Conservation (phyloP, 2,329 filamentous ascomycete species). For the Westerdykella aurantiaca region DNA sequence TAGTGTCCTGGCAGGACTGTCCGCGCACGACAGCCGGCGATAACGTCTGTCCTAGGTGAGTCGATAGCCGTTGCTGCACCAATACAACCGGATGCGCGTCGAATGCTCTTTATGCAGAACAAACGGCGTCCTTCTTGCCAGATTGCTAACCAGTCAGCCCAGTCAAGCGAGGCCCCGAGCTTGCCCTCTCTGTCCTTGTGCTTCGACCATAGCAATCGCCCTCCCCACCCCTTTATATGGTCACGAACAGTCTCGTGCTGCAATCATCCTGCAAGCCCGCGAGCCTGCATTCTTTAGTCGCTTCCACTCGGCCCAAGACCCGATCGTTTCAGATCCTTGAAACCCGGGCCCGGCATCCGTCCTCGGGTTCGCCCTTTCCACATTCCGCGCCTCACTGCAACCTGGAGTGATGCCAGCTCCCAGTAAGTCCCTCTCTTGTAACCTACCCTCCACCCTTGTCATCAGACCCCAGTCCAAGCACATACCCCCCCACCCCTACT, state of each 20-base stretch:
- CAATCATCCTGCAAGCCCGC: slow-evolving; percentile 28
- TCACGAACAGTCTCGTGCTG: slow-evolving; percentile 37
- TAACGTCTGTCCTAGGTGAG: slow-evolving; percentile 22
- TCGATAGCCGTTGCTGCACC: slow-evolving; percentile 10
- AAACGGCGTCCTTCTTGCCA: slow-evolving; percentile 22
- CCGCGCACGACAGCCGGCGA: slow-evolving; percentile 15
- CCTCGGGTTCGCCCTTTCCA: slow-evolving; percentile 30
- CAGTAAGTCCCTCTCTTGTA: slow-evolving; percentile 35
- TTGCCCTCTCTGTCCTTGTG: slow-evolving; percentile 34
- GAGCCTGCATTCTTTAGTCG: slow-evolving; percentile 31
- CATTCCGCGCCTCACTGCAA: slow-evolving; percentile 33
- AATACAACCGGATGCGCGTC: slow-evolving; percentile 15
- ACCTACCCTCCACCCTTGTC: slow-evolving; percentile 27
- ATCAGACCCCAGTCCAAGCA: slow-evolving; percentile 21
- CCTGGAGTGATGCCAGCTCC: slow-evolving; percentile 36
- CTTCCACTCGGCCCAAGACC: slow-evolving; percentile 28
- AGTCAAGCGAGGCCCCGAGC: slow-evolving; percentile 24
- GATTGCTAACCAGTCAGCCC: slow-evolving; percentile 29
- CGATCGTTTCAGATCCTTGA: slow-evolving; percentile 36
- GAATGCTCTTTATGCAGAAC: slow-evolving; percentile 29
- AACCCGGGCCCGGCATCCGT: slow-evolving; percentile 29
- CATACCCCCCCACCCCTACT: slow-evolving; percentile 7
- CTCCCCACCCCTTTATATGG: slow-evolving; percentile 27
- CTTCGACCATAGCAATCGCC: slow-evolving; percentile 27
- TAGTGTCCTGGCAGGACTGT: slow-evolving; percentile 4